Evolutionary conservation across 495 filamentous ascomycete species (phyloP), one percentile per base, ranked within the genome.

Genomic region (Trypethelium eluteriae): DNA sequence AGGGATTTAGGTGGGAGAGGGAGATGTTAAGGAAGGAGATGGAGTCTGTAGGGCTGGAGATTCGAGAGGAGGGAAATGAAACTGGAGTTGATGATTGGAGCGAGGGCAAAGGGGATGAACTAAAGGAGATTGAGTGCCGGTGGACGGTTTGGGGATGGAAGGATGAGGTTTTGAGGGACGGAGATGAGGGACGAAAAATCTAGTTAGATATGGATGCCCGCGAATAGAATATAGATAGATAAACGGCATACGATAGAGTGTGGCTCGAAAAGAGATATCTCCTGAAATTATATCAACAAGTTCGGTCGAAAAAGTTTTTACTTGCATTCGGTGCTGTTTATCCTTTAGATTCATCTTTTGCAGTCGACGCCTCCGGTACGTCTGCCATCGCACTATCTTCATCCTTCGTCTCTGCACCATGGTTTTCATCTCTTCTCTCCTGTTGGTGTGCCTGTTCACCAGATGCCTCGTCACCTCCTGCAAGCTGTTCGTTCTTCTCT

Each of bases 21-120:
- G 69, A 76, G 39, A 82, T 85, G 14, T 83, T 91, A 64, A 79
- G 80, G 32, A 57, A 75, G 44, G 74, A 83, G 9, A 85, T 91
- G 85, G 59, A 56, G 6, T 71, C 72, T 1, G 67, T 78, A 59
- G 86, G 86, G 2, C 76, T 92, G 63, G 71, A 70, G 14, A 67
- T 86, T 0, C 47, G 85, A 16, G 79, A 81, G 14, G 80, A 89
- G 70, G 89, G 87, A 0, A 77, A 83, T 53, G 89, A 91, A 74
- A 75, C 75, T 2, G 89, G 88, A 2, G 81, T 81, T 66, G 89
- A 91, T 72, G 89, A 92, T 70, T 91, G 89, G 89, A 64, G 38
- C 46, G 74, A 73, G 0, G 76, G 78, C 57, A 77, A 78, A 57
- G 81, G 77, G 18, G 79, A 76, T 38, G 81, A 70, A 14, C 53